These are phyloP conservation scores for Penicillium coprophilum DNA, from an alignment of 495 filamentous ascomycete species.

Conservation along the genomic window DNA sequence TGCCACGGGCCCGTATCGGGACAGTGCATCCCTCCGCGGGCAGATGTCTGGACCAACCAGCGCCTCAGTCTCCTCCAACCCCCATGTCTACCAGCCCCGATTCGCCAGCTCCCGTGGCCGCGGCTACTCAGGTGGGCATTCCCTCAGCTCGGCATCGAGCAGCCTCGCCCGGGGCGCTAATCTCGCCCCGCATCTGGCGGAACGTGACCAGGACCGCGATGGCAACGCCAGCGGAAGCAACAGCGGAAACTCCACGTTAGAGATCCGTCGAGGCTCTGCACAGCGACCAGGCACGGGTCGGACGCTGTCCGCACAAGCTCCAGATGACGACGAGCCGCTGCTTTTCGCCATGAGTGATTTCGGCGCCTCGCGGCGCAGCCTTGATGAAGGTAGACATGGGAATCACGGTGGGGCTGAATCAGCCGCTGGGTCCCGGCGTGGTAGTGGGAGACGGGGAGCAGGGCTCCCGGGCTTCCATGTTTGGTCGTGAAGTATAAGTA, in stretches of 20 bases:
- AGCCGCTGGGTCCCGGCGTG: conserved; percentile 38
- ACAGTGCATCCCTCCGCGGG: conserved; percentile 39
- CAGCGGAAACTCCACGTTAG: conserved; percentile 43
- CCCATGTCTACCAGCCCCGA: conserved; percentile 42
- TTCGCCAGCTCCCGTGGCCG: conserved; percentile 44
- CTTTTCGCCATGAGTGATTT: conserved; percentile 89
- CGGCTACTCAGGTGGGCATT: conserved; percentile 44
- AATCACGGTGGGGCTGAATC: conserved; percentile 40
- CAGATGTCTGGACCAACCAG: conserved; percentile 39
- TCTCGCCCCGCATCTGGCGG: conserved; percentile 36
- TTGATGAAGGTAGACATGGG: conserved; percentile 64
- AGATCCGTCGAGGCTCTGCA: conserved; percentile 36
- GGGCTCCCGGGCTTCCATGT: conserved; percentile 34
- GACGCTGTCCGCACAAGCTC: conserved; percentile 33
- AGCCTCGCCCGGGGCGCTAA: conserved; percentile 42
- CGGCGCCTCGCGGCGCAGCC: conserved; percentile 64
- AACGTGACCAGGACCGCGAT: conserved; percentile 46
- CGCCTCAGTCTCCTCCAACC: conserved; percentile 34
- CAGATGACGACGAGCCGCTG: conserved; percentile 74
- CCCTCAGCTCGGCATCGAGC: conserved; percentile 46
- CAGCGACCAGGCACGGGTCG: conserved; percentile 39
- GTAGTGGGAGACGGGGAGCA: conserved; percentile 40
- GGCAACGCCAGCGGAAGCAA: conserved; percentile 54
- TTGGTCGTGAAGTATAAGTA: conserved; percentile 27
- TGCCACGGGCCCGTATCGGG: conserved; percentile 42